A percentile compares a stretch with the other conserved stretches of the same genome.
phyloP scores from a whole-genome alignment of 192 early-diverging fungal species.

The Backusella westeae region DNA sequence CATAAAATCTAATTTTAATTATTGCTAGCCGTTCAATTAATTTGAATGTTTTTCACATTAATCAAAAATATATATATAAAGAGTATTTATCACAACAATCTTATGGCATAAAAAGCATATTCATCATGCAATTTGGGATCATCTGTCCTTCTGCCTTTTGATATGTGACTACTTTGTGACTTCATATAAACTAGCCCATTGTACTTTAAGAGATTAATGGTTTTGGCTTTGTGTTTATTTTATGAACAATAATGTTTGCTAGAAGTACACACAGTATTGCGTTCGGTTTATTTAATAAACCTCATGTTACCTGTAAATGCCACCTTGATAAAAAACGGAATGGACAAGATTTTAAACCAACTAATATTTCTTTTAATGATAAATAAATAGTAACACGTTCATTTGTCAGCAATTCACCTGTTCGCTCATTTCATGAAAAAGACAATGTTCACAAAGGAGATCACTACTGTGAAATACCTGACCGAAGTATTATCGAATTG shows the following conservation, averaged over 20 bases:
- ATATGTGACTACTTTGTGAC: neutral
- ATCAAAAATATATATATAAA: too few relatives aligned
- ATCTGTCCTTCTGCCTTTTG: too few relatives aligned
- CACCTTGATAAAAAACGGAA: neutral
- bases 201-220: neutral
- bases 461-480: conserved; percentile 50
- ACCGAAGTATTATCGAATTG: conserved; percentile 63
- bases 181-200: neutral
- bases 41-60: too few relatives aligned
- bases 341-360: neutral
- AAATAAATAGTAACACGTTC: neutral
- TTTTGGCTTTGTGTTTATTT: neutral
- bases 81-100: too few relatives aligned
- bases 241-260: neutral
- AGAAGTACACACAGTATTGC: neutral
- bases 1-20: too few relatives aligned
- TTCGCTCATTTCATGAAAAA: conserved; percentile 10
- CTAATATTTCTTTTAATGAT: neutral
- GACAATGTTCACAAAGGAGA: conserved; percentile 23
- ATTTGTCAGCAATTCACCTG: neutral
- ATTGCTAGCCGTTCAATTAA: too few relatives aligned
- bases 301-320: neutral
- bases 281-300: neutral
- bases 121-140: too few relatives aligned
- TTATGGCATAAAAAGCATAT: too few relatives aligned